A percentile compares a stretch with the other conserved stretches of the same genome.
Conservation (phyloP, 305 asterid species). For the Euphrasia arctica region DNA sequence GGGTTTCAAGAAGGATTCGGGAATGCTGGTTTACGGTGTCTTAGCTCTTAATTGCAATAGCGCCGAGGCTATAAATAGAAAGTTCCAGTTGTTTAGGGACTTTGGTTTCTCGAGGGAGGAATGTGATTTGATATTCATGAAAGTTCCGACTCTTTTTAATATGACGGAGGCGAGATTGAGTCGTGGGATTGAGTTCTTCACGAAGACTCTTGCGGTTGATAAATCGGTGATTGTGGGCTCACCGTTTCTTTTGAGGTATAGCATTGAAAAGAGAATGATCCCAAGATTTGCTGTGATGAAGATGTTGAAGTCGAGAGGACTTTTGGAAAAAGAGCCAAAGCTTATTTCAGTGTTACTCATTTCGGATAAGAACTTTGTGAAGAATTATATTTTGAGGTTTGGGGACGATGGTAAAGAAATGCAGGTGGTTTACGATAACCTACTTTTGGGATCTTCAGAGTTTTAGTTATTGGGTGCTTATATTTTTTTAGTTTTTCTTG, state of each 20-base stretch:
- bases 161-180: conserved; percentile 27
- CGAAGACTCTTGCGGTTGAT: conserved; percentile 28
- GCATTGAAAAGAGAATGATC: conserved; percentile 37
- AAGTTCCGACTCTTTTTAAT: conserved; percentile 25
- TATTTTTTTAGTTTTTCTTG: background rate
- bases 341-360: background rate
- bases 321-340: conserved; percentile 4
- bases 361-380: conserved; percentile 16
- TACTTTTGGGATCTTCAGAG: conserved; percentile 9
- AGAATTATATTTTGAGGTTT: conserved; percentile 18
- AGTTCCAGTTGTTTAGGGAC: conserved; percentile 28
- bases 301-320: conserved; percentile 23
- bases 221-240: conserved; percentile 21
- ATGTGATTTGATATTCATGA: conserved; percentile 31
- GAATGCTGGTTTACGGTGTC: conserved; percentile 30
- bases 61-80: conserved; percentile 16
- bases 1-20: conserved; percentile 37
- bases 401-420: conserved; percentile 17
- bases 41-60: background rate
- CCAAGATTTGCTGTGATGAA: conserved; percentile 32
- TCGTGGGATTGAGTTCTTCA: conserved; percentile 28
- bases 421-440: conserved; percentile 20
- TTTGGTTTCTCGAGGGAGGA: conserved; percentile 33
- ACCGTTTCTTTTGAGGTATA: conserved; percentile 26
- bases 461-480: background rate